A percentile compares a stretch with the other conserved stretches of the same genome.
phyloP scores from a whole-genome alignment of 371 early-diverging fungal genomes.

The Mucor racemosus region DNA sequence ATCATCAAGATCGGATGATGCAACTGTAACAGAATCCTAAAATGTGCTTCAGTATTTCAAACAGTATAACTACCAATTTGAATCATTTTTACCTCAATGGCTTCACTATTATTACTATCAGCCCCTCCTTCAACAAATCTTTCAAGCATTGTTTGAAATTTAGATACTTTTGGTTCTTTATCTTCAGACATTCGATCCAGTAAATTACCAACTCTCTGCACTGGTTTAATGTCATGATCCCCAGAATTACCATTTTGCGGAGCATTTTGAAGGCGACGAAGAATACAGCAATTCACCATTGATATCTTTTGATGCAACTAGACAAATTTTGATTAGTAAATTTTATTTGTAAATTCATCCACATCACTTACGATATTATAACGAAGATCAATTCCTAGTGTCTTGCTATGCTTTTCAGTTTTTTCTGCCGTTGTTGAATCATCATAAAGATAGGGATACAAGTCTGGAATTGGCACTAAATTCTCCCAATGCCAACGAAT shows the following conservation, averaged over 20 bases:
- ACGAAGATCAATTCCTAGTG: conserved; percentile 70
- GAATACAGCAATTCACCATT: conserved; percentile 88
- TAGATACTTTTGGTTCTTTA: background rate
- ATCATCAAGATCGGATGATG: conserved; percentile 13
- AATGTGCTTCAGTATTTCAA: background rate
- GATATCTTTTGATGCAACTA: conserved; percentile 86
- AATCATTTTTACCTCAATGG: background rate
- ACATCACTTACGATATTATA: conserved; percentile 59
- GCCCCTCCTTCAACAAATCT: conserved; percentile 15
- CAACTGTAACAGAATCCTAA: conserved; percentile 16
- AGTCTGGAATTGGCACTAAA: conserved; percentile 56
- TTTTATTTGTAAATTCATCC: too few relatives aligned
- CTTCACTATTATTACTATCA: background rate
- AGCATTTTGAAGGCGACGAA: conserved; percentile 47
- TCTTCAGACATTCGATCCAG: background rate
- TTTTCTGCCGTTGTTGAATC: background rate
- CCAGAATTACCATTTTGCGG: conserved; percentile 16
- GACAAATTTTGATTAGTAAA: background rate
- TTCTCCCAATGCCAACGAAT: conserved; percentile 74
- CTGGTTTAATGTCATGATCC: conserved; percentile 5
- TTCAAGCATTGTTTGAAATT: conserved; percentile 14
- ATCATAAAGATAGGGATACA: conserved; percentile 43
- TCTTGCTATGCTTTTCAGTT: conserved; percentile 20
- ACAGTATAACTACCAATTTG: background rate
- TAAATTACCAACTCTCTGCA: background rate